A percentile compares a stretch with the other conserved stretches of the same genome.
These are phyloP conservation scores for Licmophora abbreviata DNA, from an alignment of 108 stramenopile species.

Conservation along the genomic window DNA sequence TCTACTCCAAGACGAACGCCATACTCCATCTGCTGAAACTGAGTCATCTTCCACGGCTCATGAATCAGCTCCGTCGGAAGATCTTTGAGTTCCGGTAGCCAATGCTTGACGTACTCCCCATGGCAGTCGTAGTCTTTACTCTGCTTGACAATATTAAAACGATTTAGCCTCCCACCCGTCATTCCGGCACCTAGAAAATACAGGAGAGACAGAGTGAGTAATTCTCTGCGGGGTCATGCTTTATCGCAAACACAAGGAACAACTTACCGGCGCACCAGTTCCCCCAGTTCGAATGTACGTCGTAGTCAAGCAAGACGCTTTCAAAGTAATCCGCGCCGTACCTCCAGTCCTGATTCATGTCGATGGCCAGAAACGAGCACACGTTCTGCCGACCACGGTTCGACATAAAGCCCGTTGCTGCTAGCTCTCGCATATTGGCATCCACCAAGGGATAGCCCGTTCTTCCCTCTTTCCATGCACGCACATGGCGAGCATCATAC, in stretches of 20 bases:
- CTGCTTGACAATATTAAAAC: conserved; percentile 95
- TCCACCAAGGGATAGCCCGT: conserved; percentile 92
- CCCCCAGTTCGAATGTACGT: conserved; percentile 91
- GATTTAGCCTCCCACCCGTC: conserved; percentile 86
- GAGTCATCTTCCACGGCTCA: conserved; percentile 87
- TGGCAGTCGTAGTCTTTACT: conserved; percentile 90
- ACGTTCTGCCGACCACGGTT: conserved; percentile 97
- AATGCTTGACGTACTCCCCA: conserved; percentile 91
- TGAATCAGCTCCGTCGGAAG: conserved; percentile 71
- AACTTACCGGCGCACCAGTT: conserved; percentile 81
- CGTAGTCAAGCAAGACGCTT: conserved; percentile 86
- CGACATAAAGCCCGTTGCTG: conserved; percentile 93
- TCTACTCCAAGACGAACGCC: conserved; percentile 66
- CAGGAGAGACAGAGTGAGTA: conserved; percentile 1
- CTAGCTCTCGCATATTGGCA: conserved; percentile 98
- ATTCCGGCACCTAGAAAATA: conserved; percentile 60
- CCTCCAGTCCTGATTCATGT: conserved; percentile 95
- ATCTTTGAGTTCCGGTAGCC: conserved; percentile 87
- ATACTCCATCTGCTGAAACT: conserved; percentile 64
- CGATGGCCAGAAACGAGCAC: conserved; percentile 85
- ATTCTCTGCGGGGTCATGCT: not conserved
- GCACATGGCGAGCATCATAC: conserved; percentile 44
- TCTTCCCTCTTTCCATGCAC: conserved; percentile 77
- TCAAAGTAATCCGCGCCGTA: conserved; percentile 94
- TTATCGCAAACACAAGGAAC: not conserved